Percentiles rank a stretch among this genome's conserved stretches.
phyloP scores from a whole-genome alignment of 2,329 filamentous ascomycete genomes.

The Talaromyces rugulosus region DNA sequence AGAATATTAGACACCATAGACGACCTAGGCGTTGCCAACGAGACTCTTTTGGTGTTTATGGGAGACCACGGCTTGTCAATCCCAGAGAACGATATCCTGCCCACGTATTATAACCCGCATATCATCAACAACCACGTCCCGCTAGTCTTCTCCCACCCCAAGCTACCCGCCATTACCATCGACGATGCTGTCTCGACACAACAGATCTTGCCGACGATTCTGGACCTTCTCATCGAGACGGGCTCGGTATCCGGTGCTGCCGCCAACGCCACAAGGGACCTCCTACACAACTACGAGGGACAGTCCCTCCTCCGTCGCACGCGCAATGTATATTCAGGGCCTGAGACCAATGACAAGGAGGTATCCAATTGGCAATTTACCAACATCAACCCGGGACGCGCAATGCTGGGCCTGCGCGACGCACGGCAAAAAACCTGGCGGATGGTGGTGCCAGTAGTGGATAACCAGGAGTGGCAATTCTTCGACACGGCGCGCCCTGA shows the following conservation, averaged over 20 bases:
- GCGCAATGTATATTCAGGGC: conserved; percentile 14
- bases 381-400: conserved; percentile 32
- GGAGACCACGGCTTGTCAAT: conserved; percentile 33
- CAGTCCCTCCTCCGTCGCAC: conserved; percentile 29
- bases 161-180: conserved; percentile 26
- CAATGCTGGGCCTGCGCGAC: conserved; percentile 28
- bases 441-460: conserved; percentile 27
- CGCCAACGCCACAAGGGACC: conserved; percentile 20
- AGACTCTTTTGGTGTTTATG: conserved; percentile 30
- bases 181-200: conserved; percentile 23
- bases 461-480: conserved; percentile 31
- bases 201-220: conserved; percentile 29
- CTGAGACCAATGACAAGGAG: conserved; percentile 17
- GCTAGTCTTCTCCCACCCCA: conserved; percentile 29
- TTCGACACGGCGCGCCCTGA: conserved; percentile 19
- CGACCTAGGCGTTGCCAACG: conserved; percentile 27
- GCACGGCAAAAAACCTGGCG: conserved; percentile 24
- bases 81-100: conserved; percentile 31
- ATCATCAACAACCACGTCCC: conserved; percentile 31
- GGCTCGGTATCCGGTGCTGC: conserved; percentile 22
- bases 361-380: conserved; percentile 27
- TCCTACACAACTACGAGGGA: conserved; percentile 28
- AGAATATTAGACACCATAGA: conserved; percentile 27
- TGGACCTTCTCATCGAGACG: conserved; percentile 29
- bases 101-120: conserved; percentile 31